Base-by-base conservation (phyloP, 257 asterid species). In the Mentha longifolia region DNA sequence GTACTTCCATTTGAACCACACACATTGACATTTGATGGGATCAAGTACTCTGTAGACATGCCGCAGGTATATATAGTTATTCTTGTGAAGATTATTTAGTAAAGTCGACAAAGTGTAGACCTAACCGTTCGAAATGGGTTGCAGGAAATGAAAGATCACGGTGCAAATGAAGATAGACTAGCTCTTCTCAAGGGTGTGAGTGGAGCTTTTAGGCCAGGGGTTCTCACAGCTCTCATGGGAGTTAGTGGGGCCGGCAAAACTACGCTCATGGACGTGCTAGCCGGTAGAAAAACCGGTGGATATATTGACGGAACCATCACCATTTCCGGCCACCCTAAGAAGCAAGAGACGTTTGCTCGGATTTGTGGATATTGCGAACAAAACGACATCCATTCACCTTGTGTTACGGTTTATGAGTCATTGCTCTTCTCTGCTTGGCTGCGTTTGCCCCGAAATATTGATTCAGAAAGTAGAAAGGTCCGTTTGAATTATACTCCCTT, bases 231-330 rank as follows among this genome's bases (percentile, higher is more conserved):
- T 64, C 71, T 86, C 33, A 84, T 86, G 86, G 92, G 92, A 16
- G 85, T 84, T 22, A 87, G 88, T 49, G 92, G 92, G 22, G 92
- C 90, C 0, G 89, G 89, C 17, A 85, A 84, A 77, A 84, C 92
- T 1, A 84, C 89, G 4, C 81, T 87, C 42, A 74, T 87, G 92
- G 92, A 87, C 50, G 92, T 87, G 7, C 41, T 87, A 69, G 85
- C 90, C 11, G 92, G 90, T n/a, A 78, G 90, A 56, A 87, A 87
- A 77, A 87, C 87, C 0, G 80, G 90, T 14, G 92, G 92, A 57
- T 77, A 79, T 52, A 81, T 85, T 17, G 88, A 87, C 0, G 92
- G 92, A 28, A 77, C 64, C 47, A 85, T 85, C 28, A 81, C 76
- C 22, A 71, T 87, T 16, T 87, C 92, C 2, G 92, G 92, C 22